Evolutionary conservation across 345 rosid species (phyloP).

Genomic region (Arabidopsis arenosa): DNA sequence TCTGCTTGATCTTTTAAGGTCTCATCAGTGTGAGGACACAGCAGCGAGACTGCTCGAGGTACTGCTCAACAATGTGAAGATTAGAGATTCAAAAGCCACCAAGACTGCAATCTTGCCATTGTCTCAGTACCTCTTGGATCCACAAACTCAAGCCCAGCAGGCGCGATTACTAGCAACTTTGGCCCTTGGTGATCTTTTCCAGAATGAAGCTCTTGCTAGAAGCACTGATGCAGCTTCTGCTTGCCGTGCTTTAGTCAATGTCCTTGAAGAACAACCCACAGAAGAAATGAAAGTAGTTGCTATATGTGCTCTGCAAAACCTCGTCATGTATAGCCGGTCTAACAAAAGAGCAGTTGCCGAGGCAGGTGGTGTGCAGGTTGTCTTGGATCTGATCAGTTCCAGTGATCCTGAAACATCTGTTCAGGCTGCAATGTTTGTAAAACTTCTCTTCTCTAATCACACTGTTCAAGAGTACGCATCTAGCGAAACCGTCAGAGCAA

Average conservation of each 20-base stretch:
- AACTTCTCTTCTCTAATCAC: conserved; percentile 93
- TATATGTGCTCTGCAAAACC: conserved; percentile 96
- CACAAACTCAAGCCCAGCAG: conserved; percentile 98
- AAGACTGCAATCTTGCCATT: conserved; percentile 89
- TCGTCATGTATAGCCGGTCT: conserved; percentile 92
- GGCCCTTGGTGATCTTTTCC: conserved; percentile 98
- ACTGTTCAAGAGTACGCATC: conserved; percentile 99
- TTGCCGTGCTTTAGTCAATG: conserved; percentile 95
- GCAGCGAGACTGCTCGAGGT: conserved; percentile 95
- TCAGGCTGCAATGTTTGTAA: conserved; percentile 98
- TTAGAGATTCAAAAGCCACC: conserved; percentile 90
- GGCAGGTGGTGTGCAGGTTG: conserved; percentile 99
- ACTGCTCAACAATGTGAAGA: conserved; percentile 92
- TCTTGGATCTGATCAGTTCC: conserved; percentile 91
- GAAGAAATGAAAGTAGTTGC: conserved; percentile 99
- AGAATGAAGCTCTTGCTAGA: conserved; percentile 95
- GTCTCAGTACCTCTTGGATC: conserved; percentile 96
- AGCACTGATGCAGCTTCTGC: conserved; percentile 94
- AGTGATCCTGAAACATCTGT: conserved; percentile 94
- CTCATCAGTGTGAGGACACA: conserved; percentile 97
- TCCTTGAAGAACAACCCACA: conserved; percentile 98
- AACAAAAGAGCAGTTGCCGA: conserved; percentile 99
- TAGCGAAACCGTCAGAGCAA: conserved; percentile 96
- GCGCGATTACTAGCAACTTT: conserved; percentile 88
- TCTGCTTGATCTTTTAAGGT: conserved; percentile 89